These are phyloP conservation scores for Backusella westeae DNA, from an alignment of 192 early-diverging fungal genomes.

Conservation along the genomic window DNA sequence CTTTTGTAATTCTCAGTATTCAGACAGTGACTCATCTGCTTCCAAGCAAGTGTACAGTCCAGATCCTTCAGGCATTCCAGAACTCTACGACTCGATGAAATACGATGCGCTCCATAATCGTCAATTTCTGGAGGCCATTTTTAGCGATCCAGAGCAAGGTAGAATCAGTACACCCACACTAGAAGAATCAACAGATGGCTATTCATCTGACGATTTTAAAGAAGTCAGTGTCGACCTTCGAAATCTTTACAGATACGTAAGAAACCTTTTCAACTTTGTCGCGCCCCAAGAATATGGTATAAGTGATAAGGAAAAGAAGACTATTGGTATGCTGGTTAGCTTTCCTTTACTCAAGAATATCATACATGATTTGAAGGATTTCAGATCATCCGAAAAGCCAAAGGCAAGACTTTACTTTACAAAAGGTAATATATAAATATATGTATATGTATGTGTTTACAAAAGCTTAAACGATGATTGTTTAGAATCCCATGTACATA, in stretches of 20 bases:
- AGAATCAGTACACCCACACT: not conserved
- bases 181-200: not conserved
- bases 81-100: slow-evolving; percentile 94
- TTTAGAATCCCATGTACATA: slow-evolving; percentile 87
- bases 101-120: slow-evolving; percentile 98
- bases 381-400: slow-evolving; percentile 48
- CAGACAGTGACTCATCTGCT: slow-evolving; percentile 9
- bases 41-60: not conserved
- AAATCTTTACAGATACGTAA: slow-evolving; percentile 79
- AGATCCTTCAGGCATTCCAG: slow-evolving; percentile 85
- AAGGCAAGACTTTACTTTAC: slow-evolving; percentile 90
- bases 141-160: slow-evolving; percentile 39
- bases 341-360: slow-evolving; percentile 78
- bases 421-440: slow-evolving; percentile 56
- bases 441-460: not conserved
- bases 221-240: slow-evolving; percentile 36
- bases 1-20: slow-evolving; percentile 57
- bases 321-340: slow-evolving; percentile 82
- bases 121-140: slow-evolving; percentile 74
- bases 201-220: not conserved
- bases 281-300: slow-evolving; percentile 94
- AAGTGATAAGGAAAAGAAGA: slow-evolving; percentile 72
- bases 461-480: not conserved
- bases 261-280: slow-evolving; percentile 91
- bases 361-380: slow-evolving; percentile 67